Conservation (phyloP, 768 basidiomycete genomes). For the Coprinopsis strossmayeri region DNA sequence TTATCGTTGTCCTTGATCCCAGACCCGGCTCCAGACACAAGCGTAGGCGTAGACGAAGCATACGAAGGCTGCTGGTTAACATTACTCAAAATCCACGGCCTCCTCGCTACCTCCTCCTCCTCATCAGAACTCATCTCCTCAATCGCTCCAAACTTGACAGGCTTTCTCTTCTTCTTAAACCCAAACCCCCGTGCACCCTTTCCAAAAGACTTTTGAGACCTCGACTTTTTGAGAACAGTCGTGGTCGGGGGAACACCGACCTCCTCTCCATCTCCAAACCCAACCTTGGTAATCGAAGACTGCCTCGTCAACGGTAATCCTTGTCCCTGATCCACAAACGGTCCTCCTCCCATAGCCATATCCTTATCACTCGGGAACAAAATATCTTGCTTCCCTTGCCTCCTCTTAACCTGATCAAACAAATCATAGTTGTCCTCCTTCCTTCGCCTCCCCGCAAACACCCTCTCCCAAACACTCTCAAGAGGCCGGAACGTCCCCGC, state of each 20-base stretch:
- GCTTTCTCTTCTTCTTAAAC: constrained; percentile 19
- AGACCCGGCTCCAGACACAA: constrained; percentile 17
- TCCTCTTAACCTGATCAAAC: too few species aligned
- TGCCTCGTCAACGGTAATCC: background rate
- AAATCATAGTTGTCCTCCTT: too few species aligned
- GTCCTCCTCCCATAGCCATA: too few species aligned
- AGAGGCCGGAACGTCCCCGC: constrained; percentile 53
- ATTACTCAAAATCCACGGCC: constrained; percentile 1
- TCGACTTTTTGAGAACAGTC: constrained; percentile 20
- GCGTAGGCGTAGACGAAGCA: constrained; percentile 22
- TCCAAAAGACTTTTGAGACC: constrained; percentile 14
- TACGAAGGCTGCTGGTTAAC: constrained; percentile 12
- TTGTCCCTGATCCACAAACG: too few species aligned
- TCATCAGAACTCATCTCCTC: constrained; percentile 19
- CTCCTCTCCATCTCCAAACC: background rate
- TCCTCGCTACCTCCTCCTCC: constrained; percentile 20
- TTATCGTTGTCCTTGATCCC: constrained; percentile 1
- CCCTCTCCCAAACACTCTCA: constrained; percentile 46
- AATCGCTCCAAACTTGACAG: constrained; percentile 26
- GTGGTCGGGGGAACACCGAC: background rate
- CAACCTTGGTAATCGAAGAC: background rate
- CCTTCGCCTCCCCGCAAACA: too few species aligned
- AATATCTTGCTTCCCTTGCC: constrained; percentile 4
- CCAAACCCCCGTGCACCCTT: too few species aligned
- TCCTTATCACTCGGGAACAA: constrained; percentile 15